These are phyloP conservation scores for Trichoderma simmonsii DNA, from an alignment of 2,329 filamentous ascomycete genomes.

Conservation along the genomic window DNA sequence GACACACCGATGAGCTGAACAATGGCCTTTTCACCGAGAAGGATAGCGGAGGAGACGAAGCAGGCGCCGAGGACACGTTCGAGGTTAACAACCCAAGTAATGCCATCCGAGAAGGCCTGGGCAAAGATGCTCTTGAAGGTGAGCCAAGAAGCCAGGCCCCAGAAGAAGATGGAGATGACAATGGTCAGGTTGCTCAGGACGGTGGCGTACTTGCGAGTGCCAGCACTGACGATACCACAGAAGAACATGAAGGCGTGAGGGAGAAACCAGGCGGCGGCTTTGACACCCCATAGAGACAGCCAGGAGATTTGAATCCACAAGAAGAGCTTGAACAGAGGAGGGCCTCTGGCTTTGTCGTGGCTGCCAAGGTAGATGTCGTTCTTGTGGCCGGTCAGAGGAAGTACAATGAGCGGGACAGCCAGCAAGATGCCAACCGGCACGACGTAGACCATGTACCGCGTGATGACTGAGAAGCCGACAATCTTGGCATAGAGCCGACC, in stretches of 20 bases:
- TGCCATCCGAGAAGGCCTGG: conserved; percentile 29
- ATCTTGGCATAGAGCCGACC: conserved; percentile 64
- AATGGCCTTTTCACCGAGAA: conserved; percentile 73
- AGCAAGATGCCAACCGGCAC: conserved; percentile 60
- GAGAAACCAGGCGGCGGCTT: conserved; percentile 59
- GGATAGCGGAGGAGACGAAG: conserved; percentile 66
- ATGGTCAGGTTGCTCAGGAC: conserved; percentile 64
- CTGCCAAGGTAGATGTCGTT: conserved; percentile 38
- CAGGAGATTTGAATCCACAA: conserved; percentile 68
- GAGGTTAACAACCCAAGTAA: conserved; percentile 57
- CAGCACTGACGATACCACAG: conserved; percentile 65
- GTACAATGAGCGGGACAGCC: conserved; percentile 59
- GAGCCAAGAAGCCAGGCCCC: conserved; percentile 61
- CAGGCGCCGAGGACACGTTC: conserved; percentile 63
- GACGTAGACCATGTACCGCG: conserved; percentile 66
- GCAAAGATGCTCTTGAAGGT: conserved; percentile 58
- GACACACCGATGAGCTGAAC: conserved; percentile 82
- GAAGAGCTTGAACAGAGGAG: conserved; percentile 59
- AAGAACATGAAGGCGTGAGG: conserved; percentile 66
- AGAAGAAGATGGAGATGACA: conserved; percentile 65
- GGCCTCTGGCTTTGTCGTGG: conserved; percentile 42
- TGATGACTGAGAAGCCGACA: conserved; percentile 60
- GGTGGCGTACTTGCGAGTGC: conserved; percentile 67
- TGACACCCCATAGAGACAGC: conserved; percentile 65
- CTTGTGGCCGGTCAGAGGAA: conserved; percentile 43